phyloP scores from a whole-genome alignment of 352 stramenopile species.

The Phytophthora sp. region DNA sequence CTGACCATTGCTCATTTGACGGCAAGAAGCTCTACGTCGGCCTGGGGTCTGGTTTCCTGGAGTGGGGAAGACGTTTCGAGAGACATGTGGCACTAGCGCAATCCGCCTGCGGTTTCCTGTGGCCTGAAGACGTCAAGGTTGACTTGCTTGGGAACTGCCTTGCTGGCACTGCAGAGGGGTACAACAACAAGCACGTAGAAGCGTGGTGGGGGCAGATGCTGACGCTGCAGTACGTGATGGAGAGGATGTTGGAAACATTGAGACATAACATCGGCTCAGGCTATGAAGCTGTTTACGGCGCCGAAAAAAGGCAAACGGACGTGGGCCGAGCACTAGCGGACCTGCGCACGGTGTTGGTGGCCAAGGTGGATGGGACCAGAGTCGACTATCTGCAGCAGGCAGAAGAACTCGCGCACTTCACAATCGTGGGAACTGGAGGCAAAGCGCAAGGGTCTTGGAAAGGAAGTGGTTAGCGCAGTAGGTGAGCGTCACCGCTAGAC shows the following conservation, averaged over 20 bases:
- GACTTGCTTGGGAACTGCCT: constrained; percentile 5
- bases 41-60: neutral
- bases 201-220: neutral
- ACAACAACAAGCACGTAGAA: constrained; percentile 21
- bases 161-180: neutral
- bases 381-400: neutral
- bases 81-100: neutral
- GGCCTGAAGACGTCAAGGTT: constrained; percentile 11
- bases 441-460: neutral
- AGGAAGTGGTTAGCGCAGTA: neutral
- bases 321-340: neutral
- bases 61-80: neutral
- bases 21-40: neutral
- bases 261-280: constrained; percentile 1
- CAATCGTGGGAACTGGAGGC: too few relatives aligned
- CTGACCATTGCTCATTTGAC: neutral
- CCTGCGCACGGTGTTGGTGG: constrained; percentile 12
- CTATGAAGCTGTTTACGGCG: neutral
- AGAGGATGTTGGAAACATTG: neutral
- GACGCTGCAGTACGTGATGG: constrained; percentile 9
- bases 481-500: neutral
- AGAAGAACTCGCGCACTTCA: neutral
- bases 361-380: neutral
- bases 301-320: neutral
- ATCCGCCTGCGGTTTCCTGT: constrained; percentile 1